phyloP scores from a whole-genome alignment of 768 basidiomycete species.

The Russula earlei region DNA sequence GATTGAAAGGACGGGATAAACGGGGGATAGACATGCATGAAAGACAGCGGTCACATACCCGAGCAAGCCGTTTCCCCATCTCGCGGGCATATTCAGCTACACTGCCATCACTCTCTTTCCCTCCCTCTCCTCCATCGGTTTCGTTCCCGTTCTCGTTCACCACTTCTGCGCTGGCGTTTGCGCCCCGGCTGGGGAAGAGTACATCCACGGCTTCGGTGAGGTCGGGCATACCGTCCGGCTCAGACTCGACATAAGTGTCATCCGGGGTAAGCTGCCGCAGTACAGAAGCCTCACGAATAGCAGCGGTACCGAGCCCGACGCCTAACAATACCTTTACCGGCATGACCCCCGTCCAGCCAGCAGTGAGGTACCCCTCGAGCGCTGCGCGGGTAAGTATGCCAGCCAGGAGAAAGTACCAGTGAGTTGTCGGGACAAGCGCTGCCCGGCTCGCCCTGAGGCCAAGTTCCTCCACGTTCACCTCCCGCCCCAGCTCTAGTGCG shows the following conservation, averaged over 20 bases:
- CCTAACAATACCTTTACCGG: constrained; percentile 64
- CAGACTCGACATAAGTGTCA: constrained; percentile 44
- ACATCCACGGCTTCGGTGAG: constrained; percentile 56
- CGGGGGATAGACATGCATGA: background rate
- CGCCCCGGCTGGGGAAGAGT: constrained; percentile 46
- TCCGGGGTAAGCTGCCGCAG: background rate
- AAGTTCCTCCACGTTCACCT: constrained; percentile 35
- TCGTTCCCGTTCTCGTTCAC: constrained; percentile 21
- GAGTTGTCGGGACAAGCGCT: constrained; percentile 59
- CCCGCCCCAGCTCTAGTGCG: constrained; percentile 66
- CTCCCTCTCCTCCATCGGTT: constrained; percentile 33
- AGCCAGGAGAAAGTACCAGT: constrained; percentile 76
- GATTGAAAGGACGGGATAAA: background rate
- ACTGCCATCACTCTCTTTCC: constrained; percentile 62
- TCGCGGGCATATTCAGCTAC: constrained; percentile 67
- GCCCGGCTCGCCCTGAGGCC: background rate
- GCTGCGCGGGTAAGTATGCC: constrained; percentile 75
- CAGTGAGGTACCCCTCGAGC: constrained; percentile 75
- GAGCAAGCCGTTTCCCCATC: constrained; percentile 61
- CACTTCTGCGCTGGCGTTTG: constrained; percentile 26
- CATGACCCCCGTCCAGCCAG: constrained; percentile 67
- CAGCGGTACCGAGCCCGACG: constrained; percentile 47
- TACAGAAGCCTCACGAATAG: background rate
- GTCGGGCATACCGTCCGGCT: constrained; percentile 69
- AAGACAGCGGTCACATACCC: constrained; percentile 38